Percentiles rank a stretch among this genome's conserved stretches.
phyloP scores from a whole-genome alignment of 345 rosid species.

The Odontarrhena argentea region DNA sequence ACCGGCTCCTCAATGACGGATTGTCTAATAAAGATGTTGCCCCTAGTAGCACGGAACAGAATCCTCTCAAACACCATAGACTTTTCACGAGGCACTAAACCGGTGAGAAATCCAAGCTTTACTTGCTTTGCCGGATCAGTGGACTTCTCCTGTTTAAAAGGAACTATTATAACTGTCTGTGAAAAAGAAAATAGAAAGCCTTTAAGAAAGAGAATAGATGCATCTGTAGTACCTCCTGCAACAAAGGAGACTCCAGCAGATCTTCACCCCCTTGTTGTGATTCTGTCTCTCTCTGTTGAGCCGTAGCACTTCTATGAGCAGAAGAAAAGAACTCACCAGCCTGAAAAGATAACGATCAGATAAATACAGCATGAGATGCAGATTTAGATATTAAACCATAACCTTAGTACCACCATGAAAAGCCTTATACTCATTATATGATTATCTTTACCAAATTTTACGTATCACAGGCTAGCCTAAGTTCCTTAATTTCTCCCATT shows the following conservation, averaged over 20 bases:
- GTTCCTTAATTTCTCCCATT: slow-evolving; percentile 3
- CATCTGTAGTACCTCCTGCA: slow-evolving; percentile 45
- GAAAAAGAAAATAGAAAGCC: background rate
- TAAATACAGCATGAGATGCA: slow-evolving; percentile 1
- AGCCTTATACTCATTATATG: background rate
- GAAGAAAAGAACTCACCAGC: slow-evolving; percentile 85
- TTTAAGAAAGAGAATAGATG: slow-evolving; percentile 2
- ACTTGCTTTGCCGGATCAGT: slow-evolving; percentile 81
- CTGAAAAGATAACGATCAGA: slow-evolving; percentile 39
- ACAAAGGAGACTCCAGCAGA: slow-evolving; percentile 73
- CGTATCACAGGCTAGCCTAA: background rate
- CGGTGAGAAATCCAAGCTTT: slow-evolving; percentile 82
- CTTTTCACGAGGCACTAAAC: slow-evolving; percentile 88
- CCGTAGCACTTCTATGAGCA: slow-evolving; percentile 70
- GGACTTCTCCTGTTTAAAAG: slow-evolving; percentile 58
- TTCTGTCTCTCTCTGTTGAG: slow-evolving; percentile 71
- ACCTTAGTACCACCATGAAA: slow-evolving; percentile 20
- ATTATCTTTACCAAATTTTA: background rate
- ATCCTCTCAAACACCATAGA: slow-evolving; percentile 96
- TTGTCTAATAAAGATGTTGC: slow-evolving; percentile 73
- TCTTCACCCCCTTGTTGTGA: slow-evolving; percentile 58
- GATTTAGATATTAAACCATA: slow-evolving; percentile 13
- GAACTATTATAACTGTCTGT: slow-evolving; percentile 19
- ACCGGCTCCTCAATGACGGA: slow-evolving; percentile 69
- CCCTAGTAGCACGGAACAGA: slow-evolving; percentile 96